These are phyloP conservation scores for Clonostachys chloroleuca DNA, from an alignment of 2,329 filamentous ascomycete genomes.

Conservation along the genomic window DNA sequence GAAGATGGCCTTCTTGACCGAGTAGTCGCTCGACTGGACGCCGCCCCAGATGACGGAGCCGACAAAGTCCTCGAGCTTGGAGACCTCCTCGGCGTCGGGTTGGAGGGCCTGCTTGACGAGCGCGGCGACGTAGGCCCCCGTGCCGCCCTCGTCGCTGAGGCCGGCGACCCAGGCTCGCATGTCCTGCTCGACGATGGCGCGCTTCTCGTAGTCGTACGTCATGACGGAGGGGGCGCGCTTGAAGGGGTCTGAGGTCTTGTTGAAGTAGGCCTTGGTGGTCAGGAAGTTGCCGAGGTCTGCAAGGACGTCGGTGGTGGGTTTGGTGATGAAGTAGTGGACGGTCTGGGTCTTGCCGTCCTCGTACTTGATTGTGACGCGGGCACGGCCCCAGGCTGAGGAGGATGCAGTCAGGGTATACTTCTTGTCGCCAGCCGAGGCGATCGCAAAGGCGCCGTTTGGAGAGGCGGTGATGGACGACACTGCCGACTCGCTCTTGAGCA, in stretches of 20 bases:
- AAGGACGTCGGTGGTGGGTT: constrained; percentile 35
- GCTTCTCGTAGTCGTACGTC: constrained; percentile 47
- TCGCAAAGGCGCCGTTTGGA: constrained; percentile 28
- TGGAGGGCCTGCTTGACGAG: constrained; percentile 49
- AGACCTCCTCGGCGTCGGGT: constrained; percentile 41
- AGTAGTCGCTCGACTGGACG: constrained; percentile 40
- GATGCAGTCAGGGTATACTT: constrained; percentile 38
- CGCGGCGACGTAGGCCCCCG: constrained; percentile 49
- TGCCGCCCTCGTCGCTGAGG: constrained; percentile 55
- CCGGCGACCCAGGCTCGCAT: constrained; percentile 53
- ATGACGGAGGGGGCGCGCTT: constrained; percentile 49
- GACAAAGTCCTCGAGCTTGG: constrained; percentile 49
- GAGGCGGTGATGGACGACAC: constrained; percentile 31
- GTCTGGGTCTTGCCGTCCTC: constrained; percentile 41
- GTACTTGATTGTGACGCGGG: constrained; percentile 41
- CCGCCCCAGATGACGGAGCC: constrained; percentile 43
- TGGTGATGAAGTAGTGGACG: constrained; percentile 52
- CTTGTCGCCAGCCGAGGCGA: constrained; percentile 15
- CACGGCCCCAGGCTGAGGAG: constrained; percentile 40
- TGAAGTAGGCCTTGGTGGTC: constrained; percentile 49
- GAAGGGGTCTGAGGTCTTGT: constrained; percentile 46
- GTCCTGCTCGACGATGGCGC: constrained; percentile 36
- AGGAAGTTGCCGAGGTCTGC: constrained; percentile 45
- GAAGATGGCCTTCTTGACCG: constrained; percentile 51
- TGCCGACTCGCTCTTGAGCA: constrained; percentile 30